Evolutionary conservation across 2,329 filamentous ascomycete genomes (phyloP), one percentile per base, ranked within the genome.

Genomic region (Fusarium coffeatum): DNA sequence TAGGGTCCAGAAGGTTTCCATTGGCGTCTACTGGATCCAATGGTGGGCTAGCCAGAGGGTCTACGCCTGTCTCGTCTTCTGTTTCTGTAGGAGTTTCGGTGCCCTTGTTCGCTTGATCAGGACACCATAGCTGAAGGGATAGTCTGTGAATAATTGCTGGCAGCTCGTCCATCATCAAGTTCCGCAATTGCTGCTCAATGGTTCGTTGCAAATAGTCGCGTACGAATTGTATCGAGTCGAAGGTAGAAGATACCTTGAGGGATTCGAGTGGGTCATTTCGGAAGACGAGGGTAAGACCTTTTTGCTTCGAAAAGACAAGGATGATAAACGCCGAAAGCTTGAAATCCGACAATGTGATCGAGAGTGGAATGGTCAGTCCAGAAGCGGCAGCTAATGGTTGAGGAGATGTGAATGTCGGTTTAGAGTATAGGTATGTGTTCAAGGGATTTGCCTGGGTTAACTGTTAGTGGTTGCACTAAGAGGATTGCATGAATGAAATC

Each of bases 141-240:
- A 99, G 83, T 54, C 94, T 89, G 80, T 99, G 96, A 66, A 99
- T 97, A 64, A 98, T 98, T 50, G 95, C 94, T 1, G 96, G 96
- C 25, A 99, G 83, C 79, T 99, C 96, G 70, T 99, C 95, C 94
- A 98, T 98, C 85, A 99, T 97, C 71, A 99, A 79, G 57, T 94
- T 93, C 30, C 96, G 90, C 66, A 99, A 83, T 80, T 98, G 96
- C 54, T 89, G 92, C 81, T 99, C 96, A 74, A 99, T 99, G 66
- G 95, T 97, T 78, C 93, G 92, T 78, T 99, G 96, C 59, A 99
- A 84, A 79, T 98, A 98, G 80, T 99, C 94, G 73, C 96, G 92
- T 68, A 99, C 96, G 77, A 99, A 99, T 46, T 96, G 95, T 76
- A 99, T 99, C 15, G 95, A 97, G 83, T 99, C 96, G 80, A 99